Percentiles rank a stretch among this genome's conserved stretches.
These are phyloP conservation scores for Neospermospora avenae DNA, from an alignment of 2,329 filamentous ascomycete genomes.

Conservation along the genomic window DNA sequence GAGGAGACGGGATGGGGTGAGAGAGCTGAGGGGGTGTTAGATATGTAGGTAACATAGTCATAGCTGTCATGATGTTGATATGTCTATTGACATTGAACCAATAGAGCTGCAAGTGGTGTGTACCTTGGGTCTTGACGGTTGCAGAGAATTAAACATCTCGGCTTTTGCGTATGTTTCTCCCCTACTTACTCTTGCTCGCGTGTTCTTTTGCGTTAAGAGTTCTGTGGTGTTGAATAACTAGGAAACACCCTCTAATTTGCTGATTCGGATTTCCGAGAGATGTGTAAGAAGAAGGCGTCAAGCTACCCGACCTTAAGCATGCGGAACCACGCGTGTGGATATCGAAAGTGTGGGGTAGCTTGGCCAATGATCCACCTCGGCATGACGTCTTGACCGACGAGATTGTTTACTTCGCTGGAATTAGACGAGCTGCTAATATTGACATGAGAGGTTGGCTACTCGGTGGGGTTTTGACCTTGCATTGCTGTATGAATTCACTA, in stretches of 20 bases:
- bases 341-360: slow-evolving; percentile 3
- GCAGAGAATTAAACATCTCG: slow-evolving; percentile 24
- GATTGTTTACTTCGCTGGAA: neutral
- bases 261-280: neutral
- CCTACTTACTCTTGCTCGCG: neutral
- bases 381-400: neutral
- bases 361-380: neutral
- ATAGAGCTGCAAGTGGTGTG: neutral
- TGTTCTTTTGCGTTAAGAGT: slow-evolving; percentile 11
- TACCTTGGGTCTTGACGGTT: slow-evolving; percentile 24
- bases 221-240: slow-evolving; percentile 22
- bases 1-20: slow-evolving; percentile 6
- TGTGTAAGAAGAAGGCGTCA: neutral
- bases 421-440: neutral
- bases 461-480: neutral
- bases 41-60: neutral
- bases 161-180: neutral
- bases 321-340: neutral
- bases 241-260: slow-evolving; percentile 3
- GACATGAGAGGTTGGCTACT: neutral
- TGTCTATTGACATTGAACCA: no score
- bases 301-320: neutral
- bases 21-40: slow-evolving; percentile 5
- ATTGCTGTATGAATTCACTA: neutral
- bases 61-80: neutral